These are phyloP conservation scores for Claviceps spartinae DNA, from an alignment of 2,329 filamentous ascomycete genomes.

Conservation along the genomic window DNA sequence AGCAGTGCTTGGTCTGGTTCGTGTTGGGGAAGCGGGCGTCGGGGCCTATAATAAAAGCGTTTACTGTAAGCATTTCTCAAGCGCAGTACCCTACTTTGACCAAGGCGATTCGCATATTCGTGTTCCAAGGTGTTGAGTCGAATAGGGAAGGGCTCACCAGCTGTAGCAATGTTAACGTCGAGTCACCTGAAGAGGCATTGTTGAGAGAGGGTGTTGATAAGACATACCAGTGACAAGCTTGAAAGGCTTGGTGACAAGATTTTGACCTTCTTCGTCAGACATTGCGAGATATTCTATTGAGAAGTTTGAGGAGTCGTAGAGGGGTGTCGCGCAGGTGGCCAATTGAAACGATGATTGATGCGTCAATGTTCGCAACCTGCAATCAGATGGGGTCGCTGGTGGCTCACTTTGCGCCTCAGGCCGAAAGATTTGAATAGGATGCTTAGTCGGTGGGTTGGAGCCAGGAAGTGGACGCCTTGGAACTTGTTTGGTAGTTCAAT, in stretches of 20 bases:
- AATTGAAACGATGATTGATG: conserved; percentile 13
- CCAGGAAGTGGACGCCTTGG: conserved; percentile 18
- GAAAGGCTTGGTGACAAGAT: conserved; percentile 93
- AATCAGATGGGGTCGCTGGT: conserved; percentile 26
- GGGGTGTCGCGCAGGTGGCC: conserved; percentile 10
- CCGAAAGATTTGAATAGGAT: conserved; percentile 10
- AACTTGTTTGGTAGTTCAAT: conserved; percentile 21
- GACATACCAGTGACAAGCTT: conserved; percentile 97
- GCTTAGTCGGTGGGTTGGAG: conserved; percentile 12
- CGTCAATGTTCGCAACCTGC: conserved; percentile 22
- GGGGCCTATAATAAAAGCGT: conserved; percentile 51
- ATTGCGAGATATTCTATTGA: conserved; percentile 45
- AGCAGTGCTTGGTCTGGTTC: conserved; percentile 99
- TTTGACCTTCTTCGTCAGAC: conserved; percentile 69
- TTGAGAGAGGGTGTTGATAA: conserved; percentile 23
- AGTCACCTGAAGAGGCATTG: conserved; percentile 21
- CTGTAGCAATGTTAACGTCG: conserved; percentile 31
- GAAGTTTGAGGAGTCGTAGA: conserved; percentile 12
- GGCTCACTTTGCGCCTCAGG: conserved; percentile 27
- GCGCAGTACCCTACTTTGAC: conserved; percentile 10
- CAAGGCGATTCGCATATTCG: conserved; percentile 14
- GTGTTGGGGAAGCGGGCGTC: conserved; percentile 97
- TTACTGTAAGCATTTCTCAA: conserved; percentile 6
- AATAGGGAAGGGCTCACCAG: conserved; percentile 25
- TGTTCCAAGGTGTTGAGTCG: conserved; percentile 5